Base-by-base conservation (phyloP, 805 yeast species). In the Pichia pseudocactophila region DNA sequence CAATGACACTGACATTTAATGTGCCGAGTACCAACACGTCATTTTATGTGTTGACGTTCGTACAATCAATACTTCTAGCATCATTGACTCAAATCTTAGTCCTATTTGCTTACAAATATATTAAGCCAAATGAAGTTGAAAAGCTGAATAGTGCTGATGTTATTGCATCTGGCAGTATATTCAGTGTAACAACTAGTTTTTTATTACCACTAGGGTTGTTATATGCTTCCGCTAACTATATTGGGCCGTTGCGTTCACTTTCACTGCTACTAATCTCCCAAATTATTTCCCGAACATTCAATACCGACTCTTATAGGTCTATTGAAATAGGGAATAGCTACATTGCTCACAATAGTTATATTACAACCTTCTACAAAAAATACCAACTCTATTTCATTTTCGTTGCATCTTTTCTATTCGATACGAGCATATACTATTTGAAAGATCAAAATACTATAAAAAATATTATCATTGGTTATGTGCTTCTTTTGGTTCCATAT, bases 231-330 rank as follows among this genome's bases (percentile, higher is more conserved):
- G 47, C 46, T 36, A 45, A 45, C 11, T 39, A 59, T 4, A 36
- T 62, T 16, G 51, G 56, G 12, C 62, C 63, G n/a, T 37, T 55
- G 27, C 47, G 63, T 34, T 32, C 55, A 34, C 38, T 56, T 31
- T 51, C 57, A 39, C 42, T 63, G 25, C 20, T 61, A 3, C 30
- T 55, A 15, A 39, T 58, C 25, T 46, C 46, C 7, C 37, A 56
- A 26, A 36, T 60, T 22, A 39, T 53, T 7, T 44, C 43, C 11
- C 41, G 37, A 17, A 40, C 45, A 3, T 25, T 46, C 9, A 41
- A 36, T 13, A 30, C 32, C 19, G 8, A 27, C 10, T 39, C 43
- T 10, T 49, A 47, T 32, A 34, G 50, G 3, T 48, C 59, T 10
- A 44, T 46, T 20, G 42, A 54, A 33, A 36, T 52, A 30, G 51